Percentiles rank a stretch among this genome's conserved stretches.
These are phyloP conservation scores for Monosporascus cannonballus DNA, from an alignment of 2,329 filamentous ascomycete species.

Conservation along the genomic window DNA sequence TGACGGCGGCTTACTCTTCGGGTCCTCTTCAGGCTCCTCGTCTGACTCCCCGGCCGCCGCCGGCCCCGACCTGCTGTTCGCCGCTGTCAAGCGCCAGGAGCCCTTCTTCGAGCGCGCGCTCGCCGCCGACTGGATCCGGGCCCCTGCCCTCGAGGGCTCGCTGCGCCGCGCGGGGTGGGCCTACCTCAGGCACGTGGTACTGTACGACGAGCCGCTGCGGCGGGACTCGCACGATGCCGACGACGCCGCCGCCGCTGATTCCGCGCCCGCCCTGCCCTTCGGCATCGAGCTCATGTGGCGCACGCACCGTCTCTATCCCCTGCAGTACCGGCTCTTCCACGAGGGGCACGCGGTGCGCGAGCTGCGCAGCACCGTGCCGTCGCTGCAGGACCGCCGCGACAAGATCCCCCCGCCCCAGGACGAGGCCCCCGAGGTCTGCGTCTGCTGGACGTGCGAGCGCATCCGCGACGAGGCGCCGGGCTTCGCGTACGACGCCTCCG, in stretches of 20 bases:
- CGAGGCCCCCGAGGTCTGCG: neutral
- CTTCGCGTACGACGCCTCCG: neutral
- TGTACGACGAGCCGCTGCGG: neutral
- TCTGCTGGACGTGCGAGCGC: conserved; percentile 8
- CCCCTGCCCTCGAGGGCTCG: neutral
- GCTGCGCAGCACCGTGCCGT: neutral
- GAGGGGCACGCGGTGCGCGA: neutral
- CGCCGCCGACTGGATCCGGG: neutral
- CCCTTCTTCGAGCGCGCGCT: neutral
- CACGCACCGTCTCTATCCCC: conserved; percentile 4
- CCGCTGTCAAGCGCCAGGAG: neutral
- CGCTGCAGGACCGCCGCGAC: neutral
- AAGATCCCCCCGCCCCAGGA: neutral
- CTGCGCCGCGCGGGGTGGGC: neutral
- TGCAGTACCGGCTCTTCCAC: conserved; percentile 4
- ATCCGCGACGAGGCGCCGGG: conserved; percentile 6
- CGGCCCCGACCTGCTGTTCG: neutral
- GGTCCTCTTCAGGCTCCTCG: too few relatives aligned
- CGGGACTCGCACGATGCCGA: neutral
- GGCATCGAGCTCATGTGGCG: conserved; percentile 4
- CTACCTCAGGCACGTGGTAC: neutral
- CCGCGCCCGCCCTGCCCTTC: neutral
- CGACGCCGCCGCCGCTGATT: neutral
- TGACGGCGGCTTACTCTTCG: neutral
- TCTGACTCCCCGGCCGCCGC: too few relatives aligned